Conservation (phyloP, 148 eudicot species). For the Rhododendron simsii region DNA sequence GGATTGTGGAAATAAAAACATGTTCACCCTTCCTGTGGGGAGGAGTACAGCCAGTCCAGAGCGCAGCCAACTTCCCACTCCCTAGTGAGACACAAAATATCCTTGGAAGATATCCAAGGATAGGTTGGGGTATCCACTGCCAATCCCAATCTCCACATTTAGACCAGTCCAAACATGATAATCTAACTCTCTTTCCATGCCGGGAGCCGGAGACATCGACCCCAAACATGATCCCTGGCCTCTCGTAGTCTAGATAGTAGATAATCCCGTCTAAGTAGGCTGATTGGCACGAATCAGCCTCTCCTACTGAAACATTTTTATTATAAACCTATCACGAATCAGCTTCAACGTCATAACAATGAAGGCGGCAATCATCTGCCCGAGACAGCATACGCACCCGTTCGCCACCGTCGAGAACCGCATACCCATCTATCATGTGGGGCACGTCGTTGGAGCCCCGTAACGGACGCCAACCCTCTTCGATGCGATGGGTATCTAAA, state of each 20-base stretch:
- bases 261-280: neutral
- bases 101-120: no score
- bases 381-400: neutral
- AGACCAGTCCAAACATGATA: neutral
- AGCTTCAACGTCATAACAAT: neutral
- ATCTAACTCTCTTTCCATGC: neutral
- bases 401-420: neutral
- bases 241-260: neutral
- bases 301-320: neutral
- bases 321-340: neutral
- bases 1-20: neutral
- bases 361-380: neutral
- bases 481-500: no score
- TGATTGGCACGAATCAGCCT: neutral
- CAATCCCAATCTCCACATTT: no score
- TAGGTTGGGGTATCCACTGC: neutral
- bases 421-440: neutral
- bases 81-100: neutral
- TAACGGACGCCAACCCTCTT: no score
- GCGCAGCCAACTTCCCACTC: neutral
- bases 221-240: neutral
- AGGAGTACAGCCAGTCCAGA: neutral
- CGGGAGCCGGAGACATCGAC: neutral
- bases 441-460: neutral
- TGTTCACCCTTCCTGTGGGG: no score